Conservation (phyloP, 2,329 filamentous ascomycete genomes). For the Trichocomaceae sp. region DNA sequence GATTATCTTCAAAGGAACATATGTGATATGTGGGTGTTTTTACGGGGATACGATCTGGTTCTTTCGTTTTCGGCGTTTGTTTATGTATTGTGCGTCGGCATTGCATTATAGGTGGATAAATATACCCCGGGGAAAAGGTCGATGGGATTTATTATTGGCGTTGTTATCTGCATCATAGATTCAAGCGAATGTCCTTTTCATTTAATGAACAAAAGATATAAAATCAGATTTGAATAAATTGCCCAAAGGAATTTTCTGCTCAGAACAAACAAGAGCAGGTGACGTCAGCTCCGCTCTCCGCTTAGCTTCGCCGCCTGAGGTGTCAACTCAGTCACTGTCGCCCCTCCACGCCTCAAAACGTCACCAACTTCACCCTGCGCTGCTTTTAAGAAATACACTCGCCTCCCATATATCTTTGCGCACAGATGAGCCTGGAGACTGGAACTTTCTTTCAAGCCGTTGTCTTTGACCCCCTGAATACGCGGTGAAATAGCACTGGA, state of each 20-base stretch:
- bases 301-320: neutral
- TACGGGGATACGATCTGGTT: no score
- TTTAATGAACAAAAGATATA: no score
- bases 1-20: no score
- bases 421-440: no score
- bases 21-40: no score
- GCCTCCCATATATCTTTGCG: no score
- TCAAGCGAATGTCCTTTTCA: no score
- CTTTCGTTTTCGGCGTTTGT: neutral
- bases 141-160: neutral
- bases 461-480: neutral
- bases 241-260: no score
- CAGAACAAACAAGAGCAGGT: neutral
- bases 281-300: constrained; percentile 8
- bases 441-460: no score
- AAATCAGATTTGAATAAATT: no score
- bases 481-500: neutral
- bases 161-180: no score
- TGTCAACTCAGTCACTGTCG: no score
- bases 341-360: constrained; percentile 9
- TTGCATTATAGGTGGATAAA: neutral
- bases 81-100: neutral
- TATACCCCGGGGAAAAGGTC: neutral
- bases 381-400: neutral
- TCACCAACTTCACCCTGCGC: neutral